These are phyloP conservation scores for Plenodomus tracheiphilus DNA, from an alignment of 2,329 filamentous ascomycete genomes.

Conservation along the genomic window DNA sequence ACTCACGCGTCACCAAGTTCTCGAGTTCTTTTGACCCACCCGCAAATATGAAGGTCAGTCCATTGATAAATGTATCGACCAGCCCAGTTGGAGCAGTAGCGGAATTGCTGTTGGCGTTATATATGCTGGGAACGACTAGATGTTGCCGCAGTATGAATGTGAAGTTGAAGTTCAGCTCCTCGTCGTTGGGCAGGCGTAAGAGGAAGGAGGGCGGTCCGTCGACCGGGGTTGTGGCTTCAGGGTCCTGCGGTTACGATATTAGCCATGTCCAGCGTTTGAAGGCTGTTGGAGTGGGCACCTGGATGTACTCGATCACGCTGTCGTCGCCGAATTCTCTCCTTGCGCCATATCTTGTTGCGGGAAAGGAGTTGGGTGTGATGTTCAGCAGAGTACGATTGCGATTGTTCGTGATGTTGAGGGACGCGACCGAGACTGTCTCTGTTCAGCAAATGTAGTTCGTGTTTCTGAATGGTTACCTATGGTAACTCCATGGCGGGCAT, in stretches of 20 bases:
- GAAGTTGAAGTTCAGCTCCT: conserved; percentile 91
- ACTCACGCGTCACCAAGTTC: conserved; percentile 90
- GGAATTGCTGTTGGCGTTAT: conserved; percentile 49
- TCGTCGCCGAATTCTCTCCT: conserved; percentile 74
- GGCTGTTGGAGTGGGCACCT: conserved; percentile 60
- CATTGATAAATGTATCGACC: conserved; percentile 77
- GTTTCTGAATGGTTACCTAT: conserved; percentile 13
- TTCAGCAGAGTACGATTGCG: conserved; percentile 76
- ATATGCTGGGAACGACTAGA: conserved; percentile 47
- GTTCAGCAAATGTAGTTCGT: neutral
- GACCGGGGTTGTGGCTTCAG: conserved; percentile 57
- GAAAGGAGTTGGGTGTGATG: conserved; percentile 83
- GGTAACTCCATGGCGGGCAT: conserved; percentile 43
- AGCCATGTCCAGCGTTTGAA: conserved; percentile 10
- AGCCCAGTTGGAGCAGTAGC: conserved; percentile 47
- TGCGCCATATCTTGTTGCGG: conserved; percentile 75
- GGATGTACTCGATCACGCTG: conserved; percentile 83
- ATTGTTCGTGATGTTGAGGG: conserved; percentile 78
- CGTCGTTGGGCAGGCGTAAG: conserved; percentile 83
- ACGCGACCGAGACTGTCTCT: conserved; percentile 78
- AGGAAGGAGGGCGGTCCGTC: conserved; percentile 70
- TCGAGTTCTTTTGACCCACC: conserved; percentile 86
- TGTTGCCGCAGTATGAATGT: conserved; percentile 76
- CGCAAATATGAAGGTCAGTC: conserved; percentile 89
- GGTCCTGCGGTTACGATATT: conserved; percentile 63